Conservation (phyloP, 441 rosid species). For the Melastoma candidum region DNA sequence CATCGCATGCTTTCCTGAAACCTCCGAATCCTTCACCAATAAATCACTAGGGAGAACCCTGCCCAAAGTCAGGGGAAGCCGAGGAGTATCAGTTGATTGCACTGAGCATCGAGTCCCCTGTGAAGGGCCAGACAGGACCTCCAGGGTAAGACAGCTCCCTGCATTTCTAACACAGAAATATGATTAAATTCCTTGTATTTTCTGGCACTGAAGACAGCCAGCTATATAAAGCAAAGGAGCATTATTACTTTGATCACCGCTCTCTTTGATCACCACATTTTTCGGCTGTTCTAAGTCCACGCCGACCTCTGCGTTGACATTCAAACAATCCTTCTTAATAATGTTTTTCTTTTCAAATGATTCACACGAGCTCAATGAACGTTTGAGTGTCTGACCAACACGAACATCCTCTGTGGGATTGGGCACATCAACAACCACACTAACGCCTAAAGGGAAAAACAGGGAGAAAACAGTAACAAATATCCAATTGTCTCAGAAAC, state of each 20-base stretch:
- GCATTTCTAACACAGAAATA: conserved; percentile 68
- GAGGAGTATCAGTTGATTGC: conserved; percentile 49
- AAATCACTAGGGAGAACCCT: conserved; percentile 75
- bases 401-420: conserved; percentile 44
- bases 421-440: conserved; percentile 48
- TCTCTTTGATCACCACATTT: conserved; percentile 25
- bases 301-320: conserved; percentile 21
- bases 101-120: conserved; percentile 42
- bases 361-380: conserved; percentile 22
- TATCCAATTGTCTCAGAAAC: conserved; percentile 7
- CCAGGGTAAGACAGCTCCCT: conserved; percentile 84
- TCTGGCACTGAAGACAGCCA: conserved; percentile 11
- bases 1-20: conserved; percentile 95
- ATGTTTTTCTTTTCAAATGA: conserved; percentile 33
- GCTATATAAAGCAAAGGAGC: conserved; percentile 22
- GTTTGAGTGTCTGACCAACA: conserved; percentile 65
- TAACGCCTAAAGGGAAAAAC: conserved; percentile 36
- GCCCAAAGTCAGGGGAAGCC: conserved; percentile 75
- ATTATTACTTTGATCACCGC: conserved; percentile 57
- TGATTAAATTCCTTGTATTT: conserved; percentile 38
- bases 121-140: conserved; percentile 83
- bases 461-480: conserved; percentile 5
- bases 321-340: conserved; percentile 27
- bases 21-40: conserved; percentile 70
- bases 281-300: conserved; percentile 24